These are phyloP conservation scores for Pseudogymnoascus sp. DNA, from an alignment of 2,329 filamentous ascomycete species.

Conservation along the genomic window DNA sequence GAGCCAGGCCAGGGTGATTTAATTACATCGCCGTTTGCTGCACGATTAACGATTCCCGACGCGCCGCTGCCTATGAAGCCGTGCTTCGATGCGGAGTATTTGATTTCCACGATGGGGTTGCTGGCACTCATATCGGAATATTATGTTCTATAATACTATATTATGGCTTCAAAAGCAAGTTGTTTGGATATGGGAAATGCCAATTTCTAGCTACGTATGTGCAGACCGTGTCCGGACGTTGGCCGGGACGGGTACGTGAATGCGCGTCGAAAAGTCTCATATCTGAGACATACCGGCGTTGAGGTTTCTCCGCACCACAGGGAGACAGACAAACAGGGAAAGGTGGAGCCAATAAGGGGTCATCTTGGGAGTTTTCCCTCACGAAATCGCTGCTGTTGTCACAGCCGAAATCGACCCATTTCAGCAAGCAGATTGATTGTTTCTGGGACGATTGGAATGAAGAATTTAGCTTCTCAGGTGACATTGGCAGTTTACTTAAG, in stretches of 20 bases:
- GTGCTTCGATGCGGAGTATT: conserved; percentile 11
- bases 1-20: conserved; percentile 17
- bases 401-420: too few relatives aligned
- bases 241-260: not conserved
- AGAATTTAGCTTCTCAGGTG: not conserved
- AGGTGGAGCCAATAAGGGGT: not conserved
- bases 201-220: not conserved
- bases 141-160: not conserved
- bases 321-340: too few relatives aligned
- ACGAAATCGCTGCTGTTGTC: not conserved
- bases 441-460: not conserved
- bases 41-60: conserved; percentile 15
- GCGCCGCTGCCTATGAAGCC: conserved; percentile 12
- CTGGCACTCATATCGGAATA: not conserved
- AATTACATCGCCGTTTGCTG: conserved; percentile 13
- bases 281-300: not conserved
- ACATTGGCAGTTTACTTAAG: not conserved
- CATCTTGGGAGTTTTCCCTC: not conserved
- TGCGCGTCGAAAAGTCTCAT: not conserved
- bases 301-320: not conserved
- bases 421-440: too few relatives aligned
- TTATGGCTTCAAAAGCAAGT: not conserved
- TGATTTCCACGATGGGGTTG: not conserved
- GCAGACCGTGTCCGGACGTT: not conserved
- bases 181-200: not conserved